phyloP scores from a whole-genome alignment of 176 grass and related monocot species.

The Carex scoparia region DNA sequence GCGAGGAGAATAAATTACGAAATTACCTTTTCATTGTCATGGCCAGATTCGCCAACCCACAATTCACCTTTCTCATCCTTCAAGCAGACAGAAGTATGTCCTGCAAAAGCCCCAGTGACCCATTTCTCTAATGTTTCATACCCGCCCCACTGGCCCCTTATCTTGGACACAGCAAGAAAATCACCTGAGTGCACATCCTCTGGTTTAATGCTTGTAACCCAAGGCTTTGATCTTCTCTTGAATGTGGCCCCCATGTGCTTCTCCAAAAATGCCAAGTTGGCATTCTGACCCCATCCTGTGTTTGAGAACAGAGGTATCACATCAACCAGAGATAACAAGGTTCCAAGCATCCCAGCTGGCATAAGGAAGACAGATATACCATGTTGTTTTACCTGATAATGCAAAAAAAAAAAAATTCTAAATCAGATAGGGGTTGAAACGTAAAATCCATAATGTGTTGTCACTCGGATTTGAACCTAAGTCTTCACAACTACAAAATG shows the following conservation, averaged over 20 bases:
- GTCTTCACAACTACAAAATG: no score
- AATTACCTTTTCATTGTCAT: conserved; percentile 88
- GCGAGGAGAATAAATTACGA: not conserved
- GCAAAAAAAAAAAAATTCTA: conserved; percentile 17
- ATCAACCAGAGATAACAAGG: conserved; percentile 76
- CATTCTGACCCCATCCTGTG: conserved; percentile 83
- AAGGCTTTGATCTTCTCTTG: conserved; percentile 58
- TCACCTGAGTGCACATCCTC: conserved; percentile 89
- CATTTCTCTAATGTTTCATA: conserved; percentile 97
- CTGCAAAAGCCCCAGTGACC: conserved; percentile 96
- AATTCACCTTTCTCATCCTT: conserved; percentile 80
- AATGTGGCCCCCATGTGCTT: conserved; percentile 94
- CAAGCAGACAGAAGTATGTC: conserved; percentile 86
- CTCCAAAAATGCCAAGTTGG: conserved; percentile 81
- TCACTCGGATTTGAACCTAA: no score
- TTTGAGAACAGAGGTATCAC: conserved; percentile 89
- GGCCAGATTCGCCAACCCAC: conserved; percentile 92
- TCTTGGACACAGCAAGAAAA: conserved; percentile 87
- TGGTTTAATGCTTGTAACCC: conserved; percentile 49
- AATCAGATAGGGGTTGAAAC: not conserved
- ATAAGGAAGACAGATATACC: conserved; percentile 87
- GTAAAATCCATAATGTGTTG: no score
- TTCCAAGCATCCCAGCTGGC: conserved; percentile 95
- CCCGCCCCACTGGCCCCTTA: conserved; percentile 89
- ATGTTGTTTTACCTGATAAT: conserved; percentile 85